Conservation (phyloP, 2,329 filamentous ascomycete species). For the Clonostachys sp. region DNA sequence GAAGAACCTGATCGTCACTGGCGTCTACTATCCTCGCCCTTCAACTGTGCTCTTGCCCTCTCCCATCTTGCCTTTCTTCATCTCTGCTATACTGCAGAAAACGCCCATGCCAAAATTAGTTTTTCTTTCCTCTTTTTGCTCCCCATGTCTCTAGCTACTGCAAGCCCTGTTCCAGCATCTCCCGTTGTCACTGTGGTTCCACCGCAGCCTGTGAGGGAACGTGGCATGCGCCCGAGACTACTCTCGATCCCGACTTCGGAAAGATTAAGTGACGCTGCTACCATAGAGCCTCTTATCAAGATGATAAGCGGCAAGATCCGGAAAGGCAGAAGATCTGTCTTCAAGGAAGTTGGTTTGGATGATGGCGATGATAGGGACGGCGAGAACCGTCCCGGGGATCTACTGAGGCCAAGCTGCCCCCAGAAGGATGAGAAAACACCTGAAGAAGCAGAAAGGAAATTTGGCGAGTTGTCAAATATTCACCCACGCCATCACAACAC, state of each 20-base stretch:
- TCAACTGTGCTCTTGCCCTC: too few species aligned
- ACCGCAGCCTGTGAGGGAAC: not conserved
- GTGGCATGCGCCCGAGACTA: constrained; percentile 35
- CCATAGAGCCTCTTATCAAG: constrained; percentile 27
- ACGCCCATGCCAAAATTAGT: not conserved
- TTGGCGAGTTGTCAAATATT: not conserved
- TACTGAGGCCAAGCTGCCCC: too few species aligned
- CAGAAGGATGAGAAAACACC: not conserved
- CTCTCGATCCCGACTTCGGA: constrained; percentile 46
- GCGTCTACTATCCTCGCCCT: too few species aligned
- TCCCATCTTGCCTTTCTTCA: too few species aligned
- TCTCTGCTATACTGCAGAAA: not conserved
- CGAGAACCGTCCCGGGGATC: not conserved
- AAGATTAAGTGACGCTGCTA: constrained; percentile 43
- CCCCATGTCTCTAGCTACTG: not conserved
- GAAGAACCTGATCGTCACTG: too few species aligned
- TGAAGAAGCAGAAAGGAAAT: not conserved
- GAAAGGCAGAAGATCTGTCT: constrained; percentile 46
- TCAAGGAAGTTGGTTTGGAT: constrained; percentile 44
- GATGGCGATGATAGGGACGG: constrained; percentile 14
- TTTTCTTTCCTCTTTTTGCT: constrained; percentile 1
- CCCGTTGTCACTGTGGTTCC: not conserved
- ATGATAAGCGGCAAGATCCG: constrained; percentile 37
- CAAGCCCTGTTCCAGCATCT: not conserved
- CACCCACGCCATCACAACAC: not conserved